A percentile compares a stretch with the other conserved stretches of the same genome.
Evolutionary conservation across 371 early-diverging fungal genomes (phyloP).

Genomic region (Mucor saturninus): DNA sequence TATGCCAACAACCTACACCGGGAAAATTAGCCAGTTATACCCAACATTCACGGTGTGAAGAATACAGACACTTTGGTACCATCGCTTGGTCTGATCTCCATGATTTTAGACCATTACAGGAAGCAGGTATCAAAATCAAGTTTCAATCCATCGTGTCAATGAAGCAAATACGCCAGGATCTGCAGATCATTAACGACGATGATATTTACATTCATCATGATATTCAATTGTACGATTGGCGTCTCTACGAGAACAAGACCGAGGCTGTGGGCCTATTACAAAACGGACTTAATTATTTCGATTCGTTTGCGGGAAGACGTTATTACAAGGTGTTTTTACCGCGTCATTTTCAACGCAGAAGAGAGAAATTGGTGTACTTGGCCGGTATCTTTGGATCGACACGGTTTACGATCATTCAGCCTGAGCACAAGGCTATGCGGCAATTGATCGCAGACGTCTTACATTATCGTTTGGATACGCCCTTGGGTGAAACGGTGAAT

Average conservation of each 20-base stretch:
- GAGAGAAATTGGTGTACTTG: slow-evolving; percentile 40
- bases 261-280: slow-evolving; percentile 23
- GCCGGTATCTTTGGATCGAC: slow-evolving; percentile 49
- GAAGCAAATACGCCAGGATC: slow-evolving; percentile 22
- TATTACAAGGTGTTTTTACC: slow-evolving; percentile 38
- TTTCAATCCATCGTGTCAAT: slow-evolving; percentile 34
- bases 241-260: slow-evolving; percentile 39
- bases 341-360: slow-evolving; percentile 26
- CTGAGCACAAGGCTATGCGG: slow-evolving; percentile 31
- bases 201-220: slow-evolving; percentile 46
- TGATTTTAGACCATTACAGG: slow-evolving; percentile 24
- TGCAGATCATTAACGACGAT: slow-evolving; percentile 22
- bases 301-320: slow-evolving; percentile 42
- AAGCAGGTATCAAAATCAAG: slow-evolving; percentile 19
- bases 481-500: slow-evolving; percentile 37
- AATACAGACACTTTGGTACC: slow-evolving; percentile 35
- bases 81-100: slow-evolving; percentile 44
- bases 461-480: slow-evolving; percentile 41
- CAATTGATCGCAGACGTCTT: slow-evolving; percentile 28
- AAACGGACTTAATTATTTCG: slow-evolving; percentile 34
- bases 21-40: slow-evolving; percentile 27
- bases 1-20: slow-evolving; percentile 31
- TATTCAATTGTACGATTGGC: slow-evolving; percentile 50
- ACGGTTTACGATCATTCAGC: slow-evolving; percentile 31
- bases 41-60: slow-evolving; percentile 30